Conservation (phyloP, 2,329 filamentous ascomycete species). For the Fusarium newnesense region DNA sequence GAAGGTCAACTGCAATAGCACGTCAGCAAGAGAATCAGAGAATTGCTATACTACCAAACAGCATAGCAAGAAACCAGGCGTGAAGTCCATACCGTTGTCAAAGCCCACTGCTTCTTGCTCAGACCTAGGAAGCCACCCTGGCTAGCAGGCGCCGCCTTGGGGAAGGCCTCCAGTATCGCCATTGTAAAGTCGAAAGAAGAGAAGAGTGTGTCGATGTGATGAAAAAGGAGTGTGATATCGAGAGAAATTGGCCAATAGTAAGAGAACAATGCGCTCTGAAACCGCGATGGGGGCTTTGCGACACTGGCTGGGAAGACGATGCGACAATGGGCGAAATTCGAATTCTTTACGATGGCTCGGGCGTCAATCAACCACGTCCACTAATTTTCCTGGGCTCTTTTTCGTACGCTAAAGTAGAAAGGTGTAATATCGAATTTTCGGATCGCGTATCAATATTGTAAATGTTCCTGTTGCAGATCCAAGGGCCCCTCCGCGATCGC, state of each 20-base stretch:
- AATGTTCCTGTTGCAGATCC: neutral
- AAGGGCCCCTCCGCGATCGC: constrained; percentile 35
- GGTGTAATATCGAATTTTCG: neutral
- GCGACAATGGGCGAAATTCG: constrained; percentile 21
- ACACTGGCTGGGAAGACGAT: constrained; percentile 28
- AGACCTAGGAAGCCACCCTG: constrained; percentile 38
- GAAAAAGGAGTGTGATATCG: constrained; percentile 4
- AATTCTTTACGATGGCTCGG: constrained; percentile 2
- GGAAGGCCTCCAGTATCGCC: constrained; percentile 37
- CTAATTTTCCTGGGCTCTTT: neutral
- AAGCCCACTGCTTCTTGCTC: constrained; percentile 42
- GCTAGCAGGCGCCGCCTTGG: constrained; percentile 8
- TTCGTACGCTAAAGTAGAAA: neutral
- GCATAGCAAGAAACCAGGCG: neutral
- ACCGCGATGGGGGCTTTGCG: constrained; percentile 22
- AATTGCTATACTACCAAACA: neutral
- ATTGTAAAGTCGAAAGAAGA: constrained; percentile 18
- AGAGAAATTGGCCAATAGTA: neutral
- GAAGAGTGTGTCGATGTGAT: neutral
- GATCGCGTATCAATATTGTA: neutral
- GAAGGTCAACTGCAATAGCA: constrained; percentile 68
- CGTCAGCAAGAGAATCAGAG: constrained; percentile 16
- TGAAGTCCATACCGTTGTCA: constrained; percentile 33
- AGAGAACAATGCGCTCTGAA: constrained; percentile 19
- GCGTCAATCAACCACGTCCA: neutral